Evolutionary conservation across 169 alveolate species (phyloP).

Genomic region (Miamiensis avidus): DNA sequence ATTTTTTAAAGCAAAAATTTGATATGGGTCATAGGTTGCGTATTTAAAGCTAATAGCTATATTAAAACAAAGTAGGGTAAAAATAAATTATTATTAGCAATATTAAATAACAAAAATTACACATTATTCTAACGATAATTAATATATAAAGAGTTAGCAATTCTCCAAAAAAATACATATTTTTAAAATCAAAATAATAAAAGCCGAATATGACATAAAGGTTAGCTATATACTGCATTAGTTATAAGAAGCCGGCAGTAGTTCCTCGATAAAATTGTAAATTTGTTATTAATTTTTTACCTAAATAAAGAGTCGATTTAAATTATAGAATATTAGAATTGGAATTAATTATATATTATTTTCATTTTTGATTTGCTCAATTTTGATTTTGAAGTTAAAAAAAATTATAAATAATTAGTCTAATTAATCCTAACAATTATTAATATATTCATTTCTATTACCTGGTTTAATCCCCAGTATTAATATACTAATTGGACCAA

Average conservation of each 20-base stretch:
- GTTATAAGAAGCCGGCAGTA: background rate
- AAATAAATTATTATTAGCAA: no score
- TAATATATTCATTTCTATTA: no score
- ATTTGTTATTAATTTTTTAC: background rate
- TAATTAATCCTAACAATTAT: no score
- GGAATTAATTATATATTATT: background rate
- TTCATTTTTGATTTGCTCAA: background rate
- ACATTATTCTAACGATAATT: background rate
- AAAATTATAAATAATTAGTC: background rate
- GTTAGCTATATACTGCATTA: background rate
- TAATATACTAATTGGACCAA: background rate
- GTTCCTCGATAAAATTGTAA: background rate
- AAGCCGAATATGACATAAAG: background rate
- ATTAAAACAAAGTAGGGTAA: no score
- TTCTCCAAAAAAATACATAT: background rate
- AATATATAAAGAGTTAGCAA: background rate
- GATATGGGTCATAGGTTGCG: conserved; percentile 6
- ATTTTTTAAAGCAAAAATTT: background rate
- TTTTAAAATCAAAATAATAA: no score
- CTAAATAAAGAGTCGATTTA: background rate
- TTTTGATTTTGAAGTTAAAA: no score
- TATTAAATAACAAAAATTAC: background rate
- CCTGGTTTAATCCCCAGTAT: background rate
- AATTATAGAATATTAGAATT: background rate
- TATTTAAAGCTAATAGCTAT: background rate